Evolutionary conservation across 78 protist species (phyloP), one percentile per base, ranked within the genome.

Genomic region (Monosiga brevicollis): DNA sequence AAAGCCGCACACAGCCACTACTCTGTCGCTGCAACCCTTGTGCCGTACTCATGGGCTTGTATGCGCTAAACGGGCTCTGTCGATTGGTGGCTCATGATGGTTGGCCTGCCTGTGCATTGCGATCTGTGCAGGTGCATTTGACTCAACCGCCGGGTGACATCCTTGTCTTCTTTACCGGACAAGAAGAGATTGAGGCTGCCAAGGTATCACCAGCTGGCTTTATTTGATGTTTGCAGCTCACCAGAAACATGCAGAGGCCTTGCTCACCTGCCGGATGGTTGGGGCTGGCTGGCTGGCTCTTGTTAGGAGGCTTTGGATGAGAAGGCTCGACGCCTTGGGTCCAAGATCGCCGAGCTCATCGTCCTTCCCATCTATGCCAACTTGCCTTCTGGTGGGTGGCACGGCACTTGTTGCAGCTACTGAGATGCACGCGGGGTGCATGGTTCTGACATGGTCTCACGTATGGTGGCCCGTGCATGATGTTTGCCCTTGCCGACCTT

Each of bases 131-230:
- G 29, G 62, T 15, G 6, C 62, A 49, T 15, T 26, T 95, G 32
- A 87, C 96, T 1, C 95, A 97, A 82, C 95, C 95, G 29, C 76
- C 74, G 1, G 96, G 98, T 10, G 97, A 93, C 82, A 81, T 95
- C 38, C 94, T 98, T 9, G 96, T 96, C 74, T 97, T 97, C 87
- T 82, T 97, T 35, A 94, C 99, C 0, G 99, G 99, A 1, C 99
- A 98, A 74, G 98, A 96, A 74, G 99, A 97, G 78, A 96, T 96
- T 76, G 97, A 94, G 75, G 29, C 88, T 25, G 82, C 75, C 11
- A 25, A 32, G 43, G 85, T 32, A 34, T 10, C 73, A 34, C 29
- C 62, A 49, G 15, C 62, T 20, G 29, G 62, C 62, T 29, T 78
- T 40, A 49, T 37, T 11, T 78, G 32, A 37, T 76, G 79, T 20